These are phyloP conservation scores for Chytriomyces hyalinus DNA, from an alignment of 192 early-diverging fungal genomes.

Conservation along the genomic window DNA sequence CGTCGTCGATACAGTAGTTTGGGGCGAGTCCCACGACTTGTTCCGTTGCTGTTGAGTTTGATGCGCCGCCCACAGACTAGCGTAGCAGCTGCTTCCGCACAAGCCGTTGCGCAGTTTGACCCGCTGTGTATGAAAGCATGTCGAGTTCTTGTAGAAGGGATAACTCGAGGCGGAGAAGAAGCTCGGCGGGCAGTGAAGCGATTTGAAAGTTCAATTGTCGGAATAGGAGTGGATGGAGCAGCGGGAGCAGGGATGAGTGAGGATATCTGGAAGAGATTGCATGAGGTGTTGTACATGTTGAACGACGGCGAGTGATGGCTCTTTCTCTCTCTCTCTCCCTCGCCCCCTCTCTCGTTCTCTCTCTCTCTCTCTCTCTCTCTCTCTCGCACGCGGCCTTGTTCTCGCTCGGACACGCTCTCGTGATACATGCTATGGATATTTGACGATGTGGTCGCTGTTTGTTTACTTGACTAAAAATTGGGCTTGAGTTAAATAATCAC, in stretches of 20 bases:
- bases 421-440: too few relatives aligned
- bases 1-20: neutral
- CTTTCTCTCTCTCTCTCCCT: too few relatives aligned
- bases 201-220: conserved; percentile 13
- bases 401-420: too few relatives aligned
- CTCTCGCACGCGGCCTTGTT: too few relatives aligned
- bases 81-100: neutral
- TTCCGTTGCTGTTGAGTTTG: conserved; percentile 17
- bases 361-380: too few relatives aligned
- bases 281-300: conserved; percentile 26
- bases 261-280: conserved; percentile 13
- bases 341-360: too few relatives aligned
- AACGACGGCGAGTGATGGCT: conserved; percentile 2
- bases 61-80: neutral
- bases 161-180: conserved; percentile 18
- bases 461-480: too few relatives aligned
- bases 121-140: conserved; percentile 18
- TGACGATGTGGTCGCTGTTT: too few relatives aligned
- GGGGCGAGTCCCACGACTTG: neutral
- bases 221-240: conserved; percentile 6
- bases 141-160: conserved; percentile 6
- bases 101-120: neutral
- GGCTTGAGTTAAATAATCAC: too few relatives aligned
- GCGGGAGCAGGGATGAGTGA: neutral
- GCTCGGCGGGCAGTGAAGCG: conserved; percentile 22